These are phyloP conservation scores for Trichoderma sp. DNA, from an alignment of 2,329 filamentous ascomycete species.

Conservation along the genomic window DNA sequence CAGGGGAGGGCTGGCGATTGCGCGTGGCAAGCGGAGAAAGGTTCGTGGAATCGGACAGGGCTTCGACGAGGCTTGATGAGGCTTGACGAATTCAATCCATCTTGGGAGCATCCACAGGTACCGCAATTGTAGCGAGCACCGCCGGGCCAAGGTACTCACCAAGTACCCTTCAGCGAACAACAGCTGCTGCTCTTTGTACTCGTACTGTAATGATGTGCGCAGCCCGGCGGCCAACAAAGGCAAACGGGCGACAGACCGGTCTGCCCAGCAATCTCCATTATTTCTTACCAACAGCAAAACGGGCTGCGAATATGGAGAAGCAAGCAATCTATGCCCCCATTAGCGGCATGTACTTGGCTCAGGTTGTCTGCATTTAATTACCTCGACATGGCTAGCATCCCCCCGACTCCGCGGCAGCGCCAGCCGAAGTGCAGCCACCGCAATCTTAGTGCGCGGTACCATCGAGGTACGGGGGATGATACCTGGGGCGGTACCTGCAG, in stretches of 20 bases:
- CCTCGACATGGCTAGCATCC: neutral
- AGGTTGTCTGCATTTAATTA: slow-evolving; percentile 3
- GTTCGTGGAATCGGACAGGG: slow-evolving; percentile 3
- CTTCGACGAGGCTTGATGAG: neutral
- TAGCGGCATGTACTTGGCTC: neutral
- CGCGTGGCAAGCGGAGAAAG: slow-evolving; percentile 13
- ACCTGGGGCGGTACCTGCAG: neutral
- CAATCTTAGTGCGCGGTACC: slow-evolving; percentile 5
- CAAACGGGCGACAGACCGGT: neutral
- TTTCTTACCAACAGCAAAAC: neutral
- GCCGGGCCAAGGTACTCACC: neutral
- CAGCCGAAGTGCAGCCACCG: slow-evolving; percentile 6
- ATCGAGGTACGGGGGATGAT: neutral
- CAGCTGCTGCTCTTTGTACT: neutral
- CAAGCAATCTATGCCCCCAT: neutral
- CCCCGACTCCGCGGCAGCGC: neutral
- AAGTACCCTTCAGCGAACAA: neutral
- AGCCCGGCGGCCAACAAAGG: neutral
- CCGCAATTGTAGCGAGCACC: neutral
- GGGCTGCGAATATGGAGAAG: neutral
- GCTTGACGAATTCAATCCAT: neutral
- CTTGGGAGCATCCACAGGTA: neutral
- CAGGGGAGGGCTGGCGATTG: slow-evolving; percentile 3
- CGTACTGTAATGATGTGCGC: neutral
- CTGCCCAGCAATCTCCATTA: neutral